Base-by-base conservation (phyloP, 495 filamentous ascomycete genomes). In the Platismatia glauca region DNA sequence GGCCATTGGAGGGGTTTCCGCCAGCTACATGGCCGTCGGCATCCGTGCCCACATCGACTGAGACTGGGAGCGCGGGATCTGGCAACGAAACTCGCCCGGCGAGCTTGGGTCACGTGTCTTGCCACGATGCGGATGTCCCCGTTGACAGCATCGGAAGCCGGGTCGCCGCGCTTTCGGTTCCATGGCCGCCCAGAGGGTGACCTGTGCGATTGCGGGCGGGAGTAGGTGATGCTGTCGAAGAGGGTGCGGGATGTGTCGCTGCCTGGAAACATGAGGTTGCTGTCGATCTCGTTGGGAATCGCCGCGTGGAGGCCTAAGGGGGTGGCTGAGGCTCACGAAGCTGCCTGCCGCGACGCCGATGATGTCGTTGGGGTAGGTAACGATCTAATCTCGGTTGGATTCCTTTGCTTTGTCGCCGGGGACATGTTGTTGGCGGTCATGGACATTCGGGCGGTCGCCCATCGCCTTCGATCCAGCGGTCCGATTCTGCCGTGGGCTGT, bases 91-190 rank as follows among this genome's bases (percentile, higher is more conserved):
- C 13, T n/a, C 53, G 55, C 22, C 50, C 61, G 9, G 67, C 64
- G 1, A 66, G 58, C 31, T 75, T 76, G 11, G 83, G 82, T 81
- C 82, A 84, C 70, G 84, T 58, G 52, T 76, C 76, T 63, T 82
- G 77, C 76, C 78, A 85, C 50, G 74, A 78, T 64, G 81, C 72
- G 7, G 69, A n/a, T 71, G 65, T 84, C 81, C 34, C 81, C 82
- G 55, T 84, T 83, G 52, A 76, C 69, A 13, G 82, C 77, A 58
- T 85, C 84, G 71, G 84, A 83, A 27, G 77, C 80, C 52, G 84
- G 68, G 63, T 82, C 81, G 22, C 57, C 22, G 16, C 74, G 69
- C 22, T 69, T 67, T 0, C n/a, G 76, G 73, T 37, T 77, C 73
- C 8, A 71, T 62, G 15, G 77, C 76, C 3, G 77, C 81, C 82